phyloP scores from a whole-genome alignment of 225 moss, liverwort and hornwort species.

The Sphagnum tenellum region DNA sequence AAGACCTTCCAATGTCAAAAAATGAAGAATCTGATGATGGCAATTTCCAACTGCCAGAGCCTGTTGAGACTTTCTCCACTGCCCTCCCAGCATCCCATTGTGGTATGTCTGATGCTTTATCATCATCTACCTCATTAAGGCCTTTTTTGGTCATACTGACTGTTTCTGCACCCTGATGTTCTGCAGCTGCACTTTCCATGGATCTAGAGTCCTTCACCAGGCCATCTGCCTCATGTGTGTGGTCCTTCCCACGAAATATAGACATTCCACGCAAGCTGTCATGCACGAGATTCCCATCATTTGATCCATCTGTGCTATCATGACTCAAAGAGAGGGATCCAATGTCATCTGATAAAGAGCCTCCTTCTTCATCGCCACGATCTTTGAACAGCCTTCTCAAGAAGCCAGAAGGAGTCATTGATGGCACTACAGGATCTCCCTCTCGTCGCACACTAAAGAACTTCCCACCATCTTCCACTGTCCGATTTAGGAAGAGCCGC shows the following conservation, averaged over 20 bases:
- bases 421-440: constrained; percentile 49
- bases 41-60: constrained; percentile 41
- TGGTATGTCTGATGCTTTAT: constrained; percentile 12
- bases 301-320: constrained; percentile 52
- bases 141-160: constrained; percentile 19
- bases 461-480: constrained; percentile 60
- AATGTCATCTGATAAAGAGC: constrained; percentile 43
- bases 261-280: constrained; percentile 47
- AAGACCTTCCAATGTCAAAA: constrained; percentile 59
- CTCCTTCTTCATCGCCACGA: constrained; percentile 67
- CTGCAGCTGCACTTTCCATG: constrained; percentile 28
- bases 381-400: constrained; percentile 83
- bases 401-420: constrained; percentile 75
- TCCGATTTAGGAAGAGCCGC: constrained; percentile 55
- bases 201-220: constrained; percentile 27
- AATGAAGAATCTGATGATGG: constrained; percentile 59
- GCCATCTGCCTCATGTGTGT: constrained; percentile 42
- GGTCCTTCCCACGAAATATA: constrained; percentile 36
- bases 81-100: constrained; percentile 35
- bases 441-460: constrained; percentile 75
- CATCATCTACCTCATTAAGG: constrained; percentile 32
- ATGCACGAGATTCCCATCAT: constrained; percentile 45
- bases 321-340: constrained; percentile 44
- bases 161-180: constrained; percentile 23
- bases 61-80: constrained; percentile 34